These are phyloP conservation scores for Ambrosia hybrid DNA, from an alignment of 140 eudicot species.

Conservation along the genomic window DNA sequence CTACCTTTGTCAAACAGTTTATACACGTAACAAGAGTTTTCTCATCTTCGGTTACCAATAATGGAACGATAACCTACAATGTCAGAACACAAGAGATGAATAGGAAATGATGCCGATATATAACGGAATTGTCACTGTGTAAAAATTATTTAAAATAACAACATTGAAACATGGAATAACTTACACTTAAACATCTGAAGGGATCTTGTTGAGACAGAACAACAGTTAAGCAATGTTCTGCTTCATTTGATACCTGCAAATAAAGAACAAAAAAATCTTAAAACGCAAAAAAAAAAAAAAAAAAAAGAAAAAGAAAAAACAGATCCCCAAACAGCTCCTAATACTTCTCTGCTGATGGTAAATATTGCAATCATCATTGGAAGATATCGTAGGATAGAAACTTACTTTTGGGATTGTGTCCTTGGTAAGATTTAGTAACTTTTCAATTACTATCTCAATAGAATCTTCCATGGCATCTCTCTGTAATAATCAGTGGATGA, in stretches of 20 bases:
- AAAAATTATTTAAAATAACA: not conserved
- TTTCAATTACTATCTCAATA: conserved; percentile 86
- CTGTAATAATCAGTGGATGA: conserved; percentile 39
- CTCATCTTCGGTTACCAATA: conserved; percentile 90
- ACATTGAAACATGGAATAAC: conserved; percentile 27
- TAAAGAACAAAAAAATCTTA: not conserved
- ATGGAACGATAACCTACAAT: conserved; percentile 80
- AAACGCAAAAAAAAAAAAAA: not conserved
- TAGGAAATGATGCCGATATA: not conserved
- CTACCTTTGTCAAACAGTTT: conserved; percentile 91
- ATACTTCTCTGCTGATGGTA: not conserved
- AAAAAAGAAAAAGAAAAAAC: not conserved
- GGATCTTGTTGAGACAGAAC: conserved; percentile 88
- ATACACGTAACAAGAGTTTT: conserved; percentile 87
- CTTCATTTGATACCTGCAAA: conserved; percentile 81
- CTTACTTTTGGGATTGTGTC: conserved; percentile 73
- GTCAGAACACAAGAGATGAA: conserved; percentile 13
- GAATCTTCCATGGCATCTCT: conserved; percentile 93
- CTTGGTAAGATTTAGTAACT: conserved; percentile 76
- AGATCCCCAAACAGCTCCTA: no score
- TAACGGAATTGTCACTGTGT: not conserved
- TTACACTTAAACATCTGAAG: conserved; percentile 82
- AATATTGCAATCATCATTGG: not conserved
- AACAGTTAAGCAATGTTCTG: conserved; percentile 76
- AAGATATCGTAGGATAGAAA: not conserved